Evolutionary conservation across 2,329 filamentous ascomycete genomes (phyloP), one percentile per base, ranked within the genome.

Genomic region (Botrytis paeoniae): DNA sequence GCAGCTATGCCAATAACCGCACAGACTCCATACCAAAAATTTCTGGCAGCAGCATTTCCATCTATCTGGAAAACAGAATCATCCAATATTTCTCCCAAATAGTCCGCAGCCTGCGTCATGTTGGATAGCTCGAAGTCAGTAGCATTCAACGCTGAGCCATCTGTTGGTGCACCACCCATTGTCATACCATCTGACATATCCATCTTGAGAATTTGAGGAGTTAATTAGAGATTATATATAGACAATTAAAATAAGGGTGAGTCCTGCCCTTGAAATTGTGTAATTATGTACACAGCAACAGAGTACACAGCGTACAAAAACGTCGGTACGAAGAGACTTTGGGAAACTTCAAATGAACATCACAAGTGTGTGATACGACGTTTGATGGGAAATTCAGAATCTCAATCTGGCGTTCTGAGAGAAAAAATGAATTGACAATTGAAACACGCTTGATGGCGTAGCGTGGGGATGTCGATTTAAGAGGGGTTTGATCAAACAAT

Each of bases 11-110:
- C 81, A 57, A 83, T 79, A 8, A 83, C 76, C 16, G 80, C 78
- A 25, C 80, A 80, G 37, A 82, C 76, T 4, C 82, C 82, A 70
- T 82, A 83, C 82, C 82, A 83, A 73, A 83, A 83, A 71, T 81
- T 78, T 51, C 79, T 78, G 1, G 82, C 82, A 71, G 81, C 81
- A 43, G 77, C 77, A 70, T 83, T 82, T 7, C 79, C 82, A 45
- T 79, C 77, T 20, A 81, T 57, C 64, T 82, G 80, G 45, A 83
- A 79, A 32, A 78, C 75, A 10, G 76, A 77, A 70, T 83, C 82
- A 74, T 83, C 80, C 16, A 83, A 76, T 29, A 83, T 77, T 14
- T 82, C 77, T 10, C 74, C 77, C 12, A 83, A 78, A 61, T 83
- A 83, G 35, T 78, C 79, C 1, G 77, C 72, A 8, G 82, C 82